Evolutionary conservation across 305 asterid genomes (phyloP).

Genomic region (Petunia hybrid): DNA sequence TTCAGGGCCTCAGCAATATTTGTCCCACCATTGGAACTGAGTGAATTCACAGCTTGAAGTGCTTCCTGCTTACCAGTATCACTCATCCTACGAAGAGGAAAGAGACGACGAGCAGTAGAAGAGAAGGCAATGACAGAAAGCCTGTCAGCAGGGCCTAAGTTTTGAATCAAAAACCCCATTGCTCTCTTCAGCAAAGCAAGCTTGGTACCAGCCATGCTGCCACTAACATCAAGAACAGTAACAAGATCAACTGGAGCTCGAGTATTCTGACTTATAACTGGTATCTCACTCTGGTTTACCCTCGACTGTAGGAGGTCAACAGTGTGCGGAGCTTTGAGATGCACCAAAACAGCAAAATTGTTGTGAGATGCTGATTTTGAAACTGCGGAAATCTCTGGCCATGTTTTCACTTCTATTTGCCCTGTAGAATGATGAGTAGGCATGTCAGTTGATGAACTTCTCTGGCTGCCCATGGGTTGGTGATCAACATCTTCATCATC

Average conservation of each 20-base stretch:
- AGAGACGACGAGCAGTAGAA: slow-evolving; percentile 80
- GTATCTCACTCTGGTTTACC: slow-evolving; percentile 40
- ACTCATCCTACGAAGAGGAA: slow-evolving; percentile 83
- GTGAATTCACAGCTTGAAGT: slow-evolving; percentile 74
- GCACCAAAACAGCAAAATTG: slow-evolving; percentile 66
- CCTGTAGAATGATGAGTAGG: slow-evolving; percentile 34
- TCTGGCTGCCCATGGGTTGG: slow-evolving; percentile 33
- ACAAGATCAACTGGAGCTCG: slow-evolving; percentile 89
- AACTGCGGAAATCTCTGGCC: slow-evolving; percentile 72
- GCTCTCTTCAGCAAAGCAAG: slow-evolving; percentile 89
- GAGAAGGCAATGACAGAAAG: slow-evolving; percentile 90
- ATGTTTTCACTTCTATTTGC: slow-evolving; percentile 56
- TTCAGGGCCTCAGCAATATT: slow-evolving; percentile 74
- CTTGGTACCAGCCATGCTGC: slow-evolving; percentile 98
- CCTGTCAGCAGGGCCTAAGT: slow-evolving; percentile 81
- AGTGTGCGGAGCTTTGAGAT: slow-evolving; percentile 74
- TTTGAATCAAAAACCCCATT: slow-evolving; percentile 91
- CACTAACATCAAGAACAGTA: slow-evolving; percentile 92
- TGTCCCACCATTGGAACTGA: slow-evolving; percentile 85
- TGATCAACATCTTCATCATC: slow-evolving; percentile 66
- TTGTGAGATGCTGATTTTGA: slow-evolving; percentile 47
- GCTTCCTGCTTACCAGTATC: slow-evolving; percentile 75
- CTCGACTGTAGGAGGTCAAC: slow-evolving; percentile 35
- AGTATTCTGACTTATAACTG: slow-evolving; percentile 41
- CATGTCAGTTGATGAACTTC: slow-evolving; percentile 34